Base-by-base conservation (phyloP, 78 protist species). In the Emiliania huxleyi region DNA sequence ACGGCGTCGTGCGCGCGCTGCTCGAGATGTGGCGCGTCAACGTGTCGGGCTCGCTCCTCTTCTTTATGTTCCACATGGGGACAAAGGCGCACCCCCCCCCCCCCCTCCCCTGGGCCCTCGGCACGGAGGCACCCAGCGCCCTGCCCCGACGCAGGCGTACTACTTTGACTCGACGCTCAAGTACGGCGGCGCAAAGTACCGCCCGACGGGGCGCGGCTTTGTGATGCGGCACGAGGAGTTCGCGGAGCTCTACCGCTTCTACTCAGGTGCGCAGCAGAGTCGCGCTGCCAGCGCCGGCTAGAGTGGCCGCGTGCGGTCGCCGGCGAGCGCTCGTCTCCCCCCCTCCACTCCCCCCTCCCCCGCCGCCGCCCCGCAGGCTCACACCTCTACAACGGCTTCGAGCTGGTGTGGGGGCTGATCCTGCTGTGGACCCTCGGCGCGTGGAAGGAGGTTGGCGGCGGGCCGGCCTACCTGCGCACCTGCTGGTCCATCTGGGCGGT, bases 11-110 rank as follows among this genome's bases (percentile, higher is more conserved):
- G 38, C n/a, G 2, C 44, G 93, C 93, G 69, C 0, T 69, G n/a
- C 3, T 2, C 37, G 15, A 56, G 46, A 52, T 56, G 2, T 1
- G 37, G 44, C 25, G 29, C 45, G 62, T 38, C 46, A 4, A 35
- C n/a, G n/a, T 77, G 18, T 55, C 75, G 15, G 93, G 93, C 35
- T 37, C 87, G 26, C 93, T 84, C 35, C 44, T 91, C 71, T 91
- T 73, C 93, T 91, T 91, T 69, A 69, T 91, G 90, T 91, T 91
- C 69, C 93, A 91, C 69, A 91, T 91, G 93, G 93, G 93, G 26
- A 91, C 93, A 37, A 91, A 91, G 46, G n/a, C n/a, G n/a, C n/a
- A n/a, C n/a, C n/a, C n/a, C n/a, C n/a, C n/a, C n/a, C n/a, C n/a
- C n/a, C n/a, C n/a, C n/a, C n/a, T n/a, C n/a, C n/a, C n/a, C n/a